Evolutionary conservation across 805 yeast species (phyloP).

Genomic region (Pichia sporocuriosa): DNA sequence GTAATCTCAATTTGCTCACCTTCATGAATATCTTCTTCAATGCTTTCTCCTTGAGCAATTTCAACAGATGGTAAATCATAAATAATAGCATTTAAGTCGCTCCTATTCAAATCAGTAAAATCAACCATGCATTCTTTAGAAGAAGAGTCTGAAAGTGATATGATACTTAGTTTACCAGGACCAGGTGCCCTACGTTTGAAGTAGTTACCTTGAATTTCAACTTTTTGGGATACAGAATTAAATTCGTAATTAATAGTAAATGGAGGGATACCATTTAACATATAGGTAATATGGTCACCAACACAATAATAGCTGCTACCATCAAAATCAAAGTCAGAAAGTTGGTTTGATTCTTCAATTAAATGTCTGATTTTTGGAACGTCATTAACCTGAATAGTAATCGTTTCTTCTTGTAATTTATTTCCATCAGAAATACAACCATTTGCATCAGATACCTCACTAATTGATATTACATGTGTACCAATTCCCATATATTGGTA

Average conservation of each 20-base stretch:
- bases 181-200: constrained; percentile 69
- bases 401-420: constrained; percentile 17
- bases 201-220: constrained; percentile 34
- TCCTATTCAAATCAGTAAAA: constrained; percentile 32
- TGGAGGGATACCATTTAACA: constrained; percentile 74
- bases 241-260: constrained; percentile 70
- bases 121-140: constrained; percentile 66
- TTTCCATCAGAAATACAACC: constrained; percentile 55
- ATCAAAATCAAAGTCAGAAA: constrained; percentile 16
- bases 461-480: constrained; percentile 53
- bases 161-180: constrained; percentile 69
- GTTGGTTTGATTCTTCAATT: constrained; percentile 29
- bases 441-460: constrained; percentile 54
- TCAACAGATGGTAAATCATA: constrained; percentile 67
- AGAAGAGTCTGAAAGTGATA: constrained; percentile 65
- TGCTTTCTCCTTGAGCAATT: constrained; percentile 68
- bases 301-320: constrained; percentile 60
- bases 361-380: constrained; percentile 56
- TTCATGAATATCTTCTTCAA: constrained; percentile 80
- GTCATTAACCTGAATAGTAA: constrained; percentile 60
- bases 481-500: constrained; percentile 60
- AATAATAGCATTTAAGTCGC: constrained; percentile 29
- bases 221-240: constrained; percentile 48
- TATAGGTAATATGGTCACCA: constrained; percentile 80
- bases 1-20: constrained; percentile 90